These are phyloP conservation scores for Lonicera japonica DNA, from an alignment of 129 eudicot species.

Conservation along the genomic window DNA sequence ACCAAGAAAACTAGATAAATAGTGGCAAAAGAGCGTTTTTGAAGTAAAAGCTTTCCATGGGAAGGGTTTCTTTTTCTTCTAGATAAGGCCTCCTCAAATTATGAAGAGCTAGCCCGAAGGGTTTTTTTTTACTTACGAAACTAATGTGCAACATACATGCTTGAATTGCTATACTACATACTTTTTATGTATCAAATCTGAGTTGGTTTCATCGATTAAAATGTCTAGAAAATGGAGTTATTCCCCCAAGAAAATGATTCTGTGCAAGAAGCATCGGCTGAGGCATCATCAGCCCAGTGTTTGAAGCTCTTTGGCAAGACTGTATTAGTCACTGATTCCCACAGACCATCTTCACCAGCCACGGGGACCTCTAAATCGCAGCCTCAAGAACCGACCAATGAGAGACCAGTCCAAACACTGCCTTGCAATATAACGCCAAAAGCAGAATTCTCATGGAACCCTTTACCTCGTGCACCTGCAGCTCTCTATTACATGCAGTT, in stretches of 20 bases:
- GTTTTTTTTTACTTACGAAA: no score
- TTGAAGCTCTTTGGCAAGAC: conserved; percentile 83
- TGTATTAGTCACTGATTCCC: conserved; percentile 38
- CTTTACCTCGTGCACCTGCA: conserved; percentile 26
- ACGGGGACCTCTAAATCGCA: conserved; percentile 6
- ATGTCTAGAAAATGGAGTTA: conserved; percentile 37
- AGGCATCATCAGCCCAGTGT: conserved; percentile 32
- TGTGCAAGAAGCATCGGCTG: conserved; percentile 29
- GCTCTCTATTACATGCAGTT: conserved; percentile 29
- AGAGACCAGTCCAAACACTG: conserved; percentile 7
- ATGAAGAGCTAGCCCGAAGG: no score
- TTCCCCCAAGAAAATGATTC: conserved; percentile 25
- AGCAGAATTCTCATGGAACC: conserved; percentile 8
- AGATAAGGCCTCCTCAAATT: no score
- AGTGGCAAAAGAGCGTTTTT: no score
- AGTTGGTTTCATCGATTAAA: not conserved
- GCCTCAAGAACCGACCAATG: conserved; percentile 11
- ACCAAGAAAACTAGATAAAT: no score
- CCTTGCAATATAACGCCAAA: conserved; percentile 14
- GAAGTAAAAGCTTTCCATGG: no score
- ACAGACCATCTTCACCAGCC: conserved; percentile 16
- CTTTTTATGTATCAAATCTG: not conserved
- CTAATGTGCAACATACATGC: no score
- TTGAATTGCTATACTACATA: no score
- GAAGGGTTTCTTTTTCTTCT: no score